Evolutionary conservation across 1,284 basidiomycete genomes (phyloP).

Genomic region (Ustilago crameri): DNA sequence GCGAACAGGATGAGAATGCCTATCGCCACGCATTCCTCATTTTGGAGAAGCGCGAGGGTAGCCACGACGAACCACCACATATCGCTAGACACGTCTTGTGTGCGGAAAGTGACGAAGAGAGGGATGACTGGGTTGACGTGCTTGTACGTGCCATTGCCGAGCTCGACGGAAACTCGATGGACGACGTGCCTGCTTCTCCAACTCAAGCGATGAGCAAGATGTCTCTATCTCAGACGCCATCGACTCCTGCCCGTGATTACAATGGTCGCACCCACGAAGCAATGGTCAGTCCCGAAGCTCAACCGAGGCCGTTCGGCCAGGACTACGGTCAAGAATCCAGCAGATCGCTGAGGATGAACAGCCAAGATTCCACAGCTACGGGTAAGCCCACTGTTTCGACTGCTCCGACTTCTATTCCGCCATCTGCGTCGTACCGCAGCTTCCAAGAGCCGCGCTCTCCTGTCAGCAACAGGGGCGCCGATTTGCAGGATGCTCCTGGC

Average conservation of each 20-base stretch:
- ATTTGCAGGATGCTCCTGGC: constrained; percentile 32
- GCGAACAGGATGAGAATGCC: constrained; percentile 80
- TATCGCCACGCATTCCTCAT: constrained; percentile 97
- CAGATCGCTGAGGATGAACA: constrained; percentile 26
- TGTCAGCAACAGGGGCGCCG: constrained; percentile 12
- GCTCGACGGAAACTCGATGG: constrained; percentile 30
- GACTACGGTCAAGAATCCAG: constrained; percentile 23
- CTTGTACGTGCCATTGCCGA: constrained; percentile 72
- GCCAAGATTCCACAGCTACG: constrained; percentile 30
- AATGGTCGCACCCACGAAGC: constrained; percentile 23
- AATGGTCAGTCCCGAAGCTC: constrained; percentile 27
- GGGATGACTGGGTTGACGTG: constrained; percentile 93
- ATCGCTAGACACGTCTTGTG: constrained; percentile 89
- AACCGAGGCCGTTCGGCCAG: constrained; percentile 7
- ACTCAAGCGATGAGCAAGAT: constrained; percentile 42
- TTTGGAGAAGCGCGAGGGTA: constrained; percentile 79
- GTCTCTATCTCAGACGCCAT: constrained; percentile 23
- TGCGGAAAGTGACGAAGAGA: constrained; percentile 90
- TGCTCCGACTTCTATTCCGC: constrained; percentile 18
- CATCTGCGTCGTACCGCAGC: constrained; percentile 43
- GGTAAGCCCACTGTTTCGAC: constrained; percentile 22
- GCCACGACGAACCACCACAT: constrained; percentile 69
- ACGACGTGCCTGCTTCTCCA: constrained; percentile 30
- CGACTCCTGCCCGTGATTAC: constrained; percentile 25
- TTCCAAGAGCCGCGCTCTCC: constrained; percentile 42